These are phyloP conservation scores for Panicum hallii DNA, from an alignment of 202 grass and related monocot species.

Conservation along the genomic window DNA sequence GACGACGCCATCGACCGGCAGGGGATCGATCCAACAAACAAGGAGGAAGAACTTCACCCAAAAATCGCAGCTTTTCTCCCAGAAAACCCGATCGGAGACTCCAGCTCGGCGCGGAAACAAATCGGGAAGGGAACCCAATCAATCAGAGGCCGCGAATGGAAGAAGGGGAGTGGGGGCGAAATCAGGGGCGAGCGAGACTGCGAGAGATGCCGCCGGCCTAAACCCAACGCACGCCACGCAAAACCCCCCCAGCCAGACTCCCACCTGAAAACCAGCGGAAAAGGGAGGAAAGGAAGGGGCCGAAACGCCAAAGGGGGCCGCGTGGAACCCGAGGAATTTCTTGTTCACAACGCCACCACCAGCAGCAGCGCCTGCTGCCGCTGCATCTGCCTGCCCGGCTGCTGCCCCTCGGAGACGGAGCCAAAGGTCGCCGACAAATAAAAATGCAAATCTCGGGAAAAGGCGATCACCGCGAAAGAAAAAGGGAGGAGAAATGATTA, in stretches of 20 bases:
- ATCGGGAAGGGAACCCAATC: constrained; percentile 7
- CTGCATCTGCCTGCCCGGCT: not conserved
- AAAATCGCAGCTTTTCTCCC: constrained; percentile 17
- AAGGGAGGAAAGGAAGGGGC: not conserved
- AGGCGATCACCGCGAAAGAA: not conserved
- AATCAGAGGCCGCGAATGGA: constrained; percentile 9
- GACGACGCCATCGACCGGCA: constrained; percentile 47
- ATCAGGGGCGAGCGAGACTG: not conserved
- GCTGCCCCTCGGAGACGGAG: constrained; percentile 29
- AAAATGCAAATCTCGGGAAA: constrained; percentile 47
- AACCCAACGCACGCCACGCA: constrained; percentile 26
- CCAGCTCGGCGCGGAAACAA: not conserved
- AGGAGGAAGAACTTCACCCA: not conserved
- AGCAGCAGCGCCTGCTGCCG: not conserved
- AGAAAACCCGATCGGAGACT: not conserved
- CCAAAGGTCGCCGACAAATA: constrained; percentile 15
- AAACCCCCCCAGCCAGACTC: not conserved
- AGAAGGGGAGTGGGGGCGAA: not conserved
- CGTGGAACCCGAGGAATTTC: constrained; percentile 64
- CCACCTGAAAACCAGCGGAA: constrained; percentile 35
- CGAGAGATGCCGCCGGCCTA: not conserved
- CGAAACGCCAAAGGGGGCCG: constrained; percentile 32
- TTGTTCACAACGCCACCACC: constrained; percentile 51
- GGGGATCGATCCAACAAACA: not conserved
- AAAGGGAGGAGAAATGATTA: not conserved